These are phyloP conservation scores for Zygnema cylindricum DNA, from an alignment of 139 green algal species.

Conservation along the genomic window DNA sequence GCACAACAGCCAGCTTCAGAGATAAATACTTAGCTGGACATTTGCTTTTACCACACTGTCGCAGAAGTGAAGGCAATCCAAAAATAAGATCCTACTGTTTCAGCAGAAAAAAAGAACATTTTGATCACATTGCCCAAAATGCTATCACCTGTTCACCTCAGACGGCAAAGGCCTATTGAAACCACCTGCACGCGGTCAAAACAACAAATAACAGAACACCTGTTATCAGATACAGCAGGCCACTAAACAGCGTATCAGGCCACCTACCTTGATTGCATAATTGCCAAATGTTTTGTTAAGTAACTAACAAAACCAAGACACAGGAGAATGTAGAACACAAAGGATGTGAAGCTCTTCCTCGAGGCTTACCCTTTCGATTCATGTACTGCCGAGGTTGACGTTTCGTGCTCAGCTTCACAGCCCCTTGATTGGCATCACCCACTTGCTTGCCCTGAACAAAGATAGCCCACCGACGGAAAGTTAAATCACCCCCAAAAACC, in stretches of 20 bases:
- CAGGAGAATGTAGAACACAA: background rate
- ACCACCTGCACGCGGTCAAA: background rate
- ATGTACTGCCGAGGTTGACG: slow-evolving; percentile 55
- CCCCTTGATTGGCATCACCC: slow-evolving; percentile 34
- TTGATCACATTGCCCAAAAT: too few species aligned
- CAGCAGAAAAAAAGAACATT: too few species aligned
- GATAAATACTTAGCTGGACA: too few species aligned
- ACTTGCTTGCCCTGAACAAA: slow-evolving; percentile 45
- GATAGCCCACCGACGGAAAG: too few species aligned
- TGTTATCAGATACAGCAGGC: background rate
- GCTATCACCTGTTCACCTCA: slow-evolving; percentile 35
- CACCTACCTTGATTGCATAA: background rate
- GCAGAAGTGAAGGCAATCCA: too few species aligned
- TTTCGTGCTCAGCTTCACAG: slow-evolving; percentile 53
- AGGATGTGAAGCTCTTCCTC: too few species aligned
- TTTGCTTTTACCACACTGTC: too few species aligned
- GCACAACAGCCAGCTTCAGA: too few species aligned
- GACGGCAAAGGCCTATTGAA: slow-evolving; percentile 22
- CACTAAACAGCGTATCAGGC: background rate
- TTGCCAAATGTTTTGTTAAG: background rate
- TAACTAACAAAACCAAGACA: background rate
- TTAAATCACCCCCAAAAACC: too few species aligned
- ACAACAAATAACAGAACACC: background rate
- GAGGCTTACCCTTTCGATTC: slow-evolving; percentile 46
- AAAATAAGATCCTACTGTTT: too few species aligned